A percentile compares a stretch with the other conserved stretches of the same genome.
phyloP scores from a whole-genome alignment of 2,329 filamentous ascomycete species.

The Aspergillus felis region DNA sequence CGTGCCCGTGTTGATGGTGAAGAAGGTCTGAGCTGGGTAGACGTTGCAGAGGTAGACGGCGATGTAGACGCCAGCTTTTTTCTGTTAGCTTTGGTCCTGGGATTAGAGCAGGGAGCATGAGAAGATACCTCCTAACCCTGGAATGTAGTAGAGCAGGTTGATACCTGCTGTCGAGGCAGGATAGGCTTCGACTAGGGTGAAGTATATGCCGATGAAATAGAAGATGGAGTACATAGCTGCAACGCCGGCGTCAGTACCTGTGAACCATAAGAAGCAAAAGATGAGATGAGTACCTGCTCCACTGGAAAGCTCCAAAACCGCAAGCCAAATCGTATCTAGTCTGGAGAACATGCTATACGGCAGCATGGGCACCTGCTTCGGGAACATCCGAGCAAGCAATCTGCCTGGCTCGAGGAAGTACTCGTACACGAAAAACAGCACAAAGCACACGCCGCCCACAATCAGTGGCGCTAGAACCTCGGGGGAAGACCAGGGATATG shows the following conservation, averaged over 20 bases:
- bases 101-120: neutral
- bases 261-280: constrained; percentile 19
- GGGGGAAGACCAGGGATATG: constrained; percentile 50
- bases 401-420: constrained; percentile 52
- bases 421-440: constrained; percentile 49
- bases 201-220: constrained; percentile 68
- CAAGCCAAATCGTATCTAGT: constrained; percentile 59
- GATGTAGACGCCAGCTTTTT: constrained; percentile 51
- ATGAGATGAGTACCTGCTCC: constrained; percentile 45
- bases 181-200: constrained; percentile 58
- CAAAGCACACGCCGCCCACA: constrained; percentile 42
- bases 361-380: constrained; percentile 59
- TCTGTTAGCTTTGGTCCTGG: constrained; percentile 1
- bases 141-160: constrained; percentile 61
- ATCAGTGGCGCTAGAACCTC: constrained; percentile 50
- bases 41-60: constrained; percentile 59
- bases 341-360: constrained; percentile 57
- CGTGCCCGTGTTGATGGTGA: constrained; percentile 54
- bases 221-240: constrained; percentile 51
- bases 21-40: constrained; percentile 60
- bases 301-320: constrained; percentile 57
- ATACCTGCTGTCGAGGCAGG: constrained; percentile 49
- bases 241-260: constrained; percentile 24
- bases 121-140: constrained; percentile 54
- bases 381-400: constrained; percentile 46